Conservation (phyloP, 1,284 basidiomycete genomes). For the Naganishia albida region DNA sequence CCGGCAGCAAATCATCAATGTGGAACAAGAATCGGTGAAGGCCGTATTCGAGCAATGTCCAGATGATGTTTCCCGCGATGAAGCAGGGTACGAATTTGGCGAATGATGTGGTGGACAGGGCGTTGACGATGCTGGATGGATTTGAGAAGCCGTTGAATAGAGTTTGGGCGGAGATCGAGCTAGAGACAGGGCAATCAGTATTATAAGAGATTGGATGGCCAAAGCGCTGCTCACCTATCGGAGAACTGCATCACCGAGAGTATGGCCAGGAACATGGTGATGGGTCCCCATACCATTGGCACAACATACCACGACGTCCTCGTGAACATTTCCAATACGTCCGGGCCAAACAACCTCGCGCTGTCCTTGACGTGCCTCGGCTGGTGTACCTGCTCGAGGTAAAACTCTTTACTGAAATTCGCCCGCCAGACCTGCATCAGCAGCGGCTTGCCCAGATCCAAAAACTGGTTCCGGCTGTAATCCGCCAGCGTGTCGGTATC, state of each 20-base stretch:
- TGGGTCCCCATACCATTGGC: slow-evolving; percentile 88
- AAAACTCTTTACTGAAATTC: slow-evolving; percentile 91
- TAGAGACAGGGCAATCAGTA: slow-evolving; percentile 24
- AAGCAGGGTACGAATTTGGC: slow-evolving; percentile 63
- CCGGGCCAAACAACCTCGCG: slow-evolving; percentile 81
- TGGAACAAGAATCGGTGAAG: slow-evolving; percentile 98
- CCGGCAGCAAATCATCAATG: slow-evolving; percentile 85
- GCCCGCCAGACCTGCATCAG: slow-evolving; percentile 79
- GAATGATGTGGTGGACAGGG: slow-evolving; percentile 35
- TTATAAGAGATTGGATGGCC: neutral
- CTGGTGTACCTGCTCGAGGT: slow-evolving; percentile 94
- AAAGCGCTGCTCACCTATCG: slow-evolving; percentile 40
- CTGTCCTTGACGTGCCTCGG: slow-evolving; percentile 85
- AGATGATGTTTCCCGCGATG: slow-evolving; percentile 79
- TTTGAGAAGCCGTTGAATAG: slow-evolving; percentile 41
- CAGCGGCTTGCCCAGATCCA: slow-evolving; percentile 86
- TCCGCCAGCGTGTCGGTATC: slow-evolving; percentile 77
- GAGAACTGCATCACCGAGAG: slow-evolving; percentile 83
- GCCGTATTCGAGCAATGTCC: slow-evolving; percentile 94
- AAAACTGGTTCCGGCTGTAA: slow-evolving; percentile 83
- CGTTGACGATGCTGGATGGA: slow-evolving; percentile 36
- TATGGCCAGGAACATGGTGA: slow-evolving; percentile 75
- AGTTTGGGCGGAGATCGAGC: slow-evolving; percentile 42
- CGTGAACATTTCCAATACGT: slow-evolving; percentile 82
- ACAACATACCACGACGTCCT: slow-evolving; percentile 93